Evolutionary conservation across 176 grass and related monocot genomes (phyloP).

Genomic region (Bolboschoenus planiculmis): DNA sequence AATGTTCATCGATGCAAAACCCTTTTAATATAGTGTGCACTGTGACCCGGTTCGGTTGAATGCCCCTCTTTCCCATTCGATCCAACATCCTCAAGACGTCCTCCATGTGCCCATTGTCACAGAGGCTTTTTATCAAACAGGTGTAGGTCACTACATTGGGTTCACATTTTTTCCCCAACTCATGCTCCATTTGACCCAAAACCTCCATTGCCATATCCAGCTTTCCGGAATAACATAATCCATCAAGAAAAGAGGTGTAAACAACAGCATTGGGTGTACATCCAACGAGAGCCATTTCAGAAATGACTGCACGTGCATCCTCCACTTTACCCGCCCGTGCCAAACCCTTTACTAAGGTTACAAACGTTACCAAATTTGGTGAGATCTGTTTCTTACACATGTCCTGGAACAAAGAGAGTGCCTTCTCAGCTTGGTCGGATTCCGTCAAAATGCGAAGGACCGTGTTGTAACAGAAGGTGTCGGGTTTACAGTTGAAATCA

Average conservation of each 20-base stretch:
- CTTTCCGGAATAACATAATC: slow-evolving; percentile 40
- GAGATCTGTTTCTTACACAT: slow-evolving; percentile 33
- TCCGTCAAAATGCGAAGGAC: slow-evolving; percentile 20
- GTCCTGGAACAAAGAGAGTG: slow-evolving; percentile 40
- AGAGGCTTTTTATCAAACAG: slow-evolving; percentile 85
- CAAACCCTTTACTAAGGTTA: slow-evolving; percentile 50
- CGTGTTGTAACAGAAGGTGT: slow-evolving; percentile 31
- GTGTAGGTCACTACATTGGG: slow-evolving; percentile 85
- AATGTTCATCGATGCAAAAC: slow-evolving; percentile 23
- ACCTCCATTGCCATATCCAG: slow-evolving; percentile 31
- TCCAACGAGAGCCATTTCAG: slow-evolving; percentile 47
- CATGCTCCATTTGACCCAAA: slow-evolving; percentile 52
- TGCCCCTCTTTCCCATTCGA: slow-evolving; percentile 49
- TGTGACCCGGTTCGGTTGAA: slow-evolving; percentile 52
- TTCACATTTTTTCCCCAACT: slow-evolving; percentile 21
- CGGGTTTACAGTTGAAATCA: slow-evolving; percentile 29
- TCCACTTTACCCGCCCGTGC: slow-evolving; percentile 36
- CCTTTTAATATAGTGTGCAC: slow-evolving; percentile 46
- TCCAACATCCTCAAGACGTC: slow-evolving; percentile 53
- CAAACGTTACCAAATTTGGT: slow-evolving; percentile 43
- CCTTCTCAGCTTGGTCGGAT: slow-evolving; percentile 12
- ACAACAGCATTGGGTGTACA: slow-evolving; percentile 53
- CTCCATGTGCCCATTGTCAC: slow-evolving; percentile 27
- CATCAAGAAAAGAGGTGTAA: slow-evolving; percentile 61
- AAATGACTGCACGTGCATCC: slow-evolving; percentile 38